Percentiles rank a stretch among this genome's conserved stretches.
Conservation (phyloP, 371 early-diverging fungal species). For the Spraguea lophii region DNA sequence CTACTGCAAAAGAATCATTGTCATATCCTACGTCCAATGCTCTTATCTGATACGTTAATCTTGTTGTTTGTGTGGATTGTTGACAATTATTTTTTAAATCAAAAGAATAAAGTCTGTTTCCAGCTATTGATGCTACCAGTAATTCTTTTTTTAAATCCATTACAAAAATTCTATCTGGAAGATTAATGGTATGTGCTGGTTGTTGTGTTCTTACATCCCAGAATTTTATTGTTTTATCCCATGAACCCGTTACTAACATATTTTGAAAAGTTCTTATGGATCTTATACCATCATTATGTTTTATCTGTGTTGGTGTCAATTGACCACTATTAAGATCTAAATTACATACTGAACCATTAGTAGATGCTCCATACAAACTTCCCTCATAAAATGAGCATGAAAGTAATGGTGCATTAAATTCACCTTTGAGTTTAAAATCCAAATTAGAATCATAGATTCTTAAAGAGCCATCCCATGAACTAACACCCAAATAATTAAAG, state of each 20-base stretch:
- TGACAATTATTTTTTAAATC: constrained; percentile 23
- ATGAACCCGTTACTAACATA: constrained; percentile 36
- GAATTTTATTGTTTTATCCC: constrained; percentile 45
- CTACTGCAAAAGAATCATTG: constrained; percentile 25
- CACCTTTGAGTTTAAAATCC: constrained; percentile 3
- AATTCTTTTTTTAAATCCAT: constrained; percentile 37
- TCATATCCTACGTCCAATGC: constrained; percentile 9
- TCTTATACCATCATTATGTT: constrained; percentile 34
- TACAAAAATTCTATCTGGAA: constrained; percentile 33
- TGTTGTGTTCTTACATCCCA: constrained; percentile 25
- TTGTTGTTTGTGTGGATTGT: constrained; percentile 13
- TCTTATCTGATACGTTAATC: constrained; percentile 33
- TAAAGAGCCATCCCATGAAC: constrained; percentile 44
- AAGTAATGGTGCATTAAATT: constrained; percentile 33
- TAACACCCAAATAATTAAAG: constrained; percentile 23
- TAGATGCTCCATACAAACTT: constrained; percentile 24
- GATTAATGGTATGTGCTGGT: constrained; percentile 17
- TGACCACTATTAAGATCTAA: constrained; percentile 22
- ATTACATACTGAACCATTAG: constrained; percentile 32
- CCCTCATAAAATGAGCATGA: constrained; percentile 33
- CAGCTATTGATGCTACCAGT: constrained; percentile 19
- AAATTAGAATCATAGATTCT: constrained; percentile 24
- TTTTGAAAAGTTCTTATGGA: constrained; percentile 18
- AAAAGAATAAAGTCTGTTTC: constrained; percentile 22
- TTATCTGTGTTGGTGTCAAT: constrained; percentile 8